Evolutionary conservation across 495 filamentous ascomycete species (phyloP), one percentile per base, ranked within the genome.

Genomic region (Hypoxylon fragiforme): DNA sequence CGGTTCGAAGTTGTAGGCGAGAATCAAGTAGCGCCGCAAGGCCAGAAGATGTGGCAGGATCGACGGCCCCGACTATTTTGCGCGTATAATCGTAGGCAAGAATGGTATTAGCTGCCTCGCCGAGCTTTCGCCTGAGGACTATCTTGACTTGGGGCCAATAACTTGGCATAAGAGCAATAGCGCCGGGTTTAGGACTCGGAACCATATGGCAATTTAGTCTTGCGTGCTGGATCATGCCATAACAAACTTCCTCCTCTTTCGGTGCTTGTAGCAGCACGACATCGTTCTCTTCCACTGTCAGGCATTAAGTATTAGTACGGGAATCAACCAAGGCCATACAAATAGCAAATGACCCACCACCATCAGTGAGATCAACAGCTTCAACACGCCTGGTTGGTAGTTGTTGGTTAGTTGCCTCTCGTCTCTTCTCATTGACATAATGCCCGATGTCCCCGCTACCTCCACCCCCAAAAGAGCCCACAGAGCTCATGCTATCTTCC

Each of bases 61-160:
- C 91, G 11, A 96, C 69, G n/a, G 70, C 77, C 3, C 90, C 92
- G 57, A 96, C 90, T 36, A 85, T 74, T 20, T 77, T 77, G 14
- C 81, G 80, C n/a, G 79, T 79, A 35, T 83, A 77, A 62, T 97
- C 92, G 16, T 81, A 76, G 16, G 87, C 87, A 14, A 80, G 74
- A 22, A 96, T 90, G 1, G 76, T 77, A 32, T 69, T 72, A 4
- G 80, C 80, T 13, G 50, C 62, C 13, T 80, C 78, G n/a, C 74
- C 77, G 4, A 71, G 58, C 32, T 70, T 70, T 20, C 88, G 80
- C 43, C 75, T 78, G 5, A 95, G 74, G 3, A 79, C 68, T 6
- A 94, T 74, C 58, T 87, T 90, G 49, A 95, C 86, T 5, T 81
- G 72, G 0, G 89, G 87, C 88, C 89, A 94, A 39, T 79, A 73